Percentiles rank a stretch among this genome's conserved stretches.
These are phyloP conservation scores for Aureobasidium lini DNA, from an alignment of 2,329 filamentous ascomycete genomes.

Conservation along the genomic window DNA sequence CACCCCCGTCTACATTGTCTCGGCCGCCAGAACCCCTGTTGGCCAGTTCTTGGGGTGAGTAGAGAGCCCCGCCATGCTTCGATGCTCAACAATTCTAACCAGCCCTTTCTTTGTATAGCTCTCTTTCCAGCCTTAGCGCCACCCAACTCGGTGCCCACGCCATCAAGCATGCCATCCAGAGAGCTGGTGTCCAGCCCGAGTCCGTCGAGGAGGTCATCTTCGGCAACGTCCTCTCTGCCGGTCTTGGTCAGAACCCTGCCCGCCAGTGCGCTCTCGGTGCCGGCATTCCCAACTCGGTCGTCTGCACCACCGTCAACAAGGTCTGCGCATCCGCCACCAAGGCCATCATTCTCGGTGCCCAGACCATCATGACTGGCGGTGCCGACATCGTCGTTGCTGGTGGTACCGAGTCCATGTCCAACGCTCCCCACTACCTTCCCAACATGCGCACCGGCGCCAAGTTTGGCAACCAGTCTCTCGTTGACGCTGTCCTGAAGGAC, in stretches of 20 bases:
- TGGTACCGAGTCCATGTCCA: constrained; percentile 97
- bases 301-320: constrained; percentile 96
- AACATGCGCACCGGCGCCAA: constrained; percentile 81
- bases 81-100: constrained; percentile 13
- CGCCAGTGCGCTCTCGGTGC: constrained; percentile 88
- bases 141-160: constrained; percentile 81
- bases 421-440: constrained; percentile 90
- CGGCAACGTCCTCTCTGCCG: constrained; percentile 94
- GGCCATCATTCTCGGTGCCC: constrained; percentile 86
- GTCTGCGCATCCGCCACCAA: constrained; percentile 95
- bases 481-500: constrained; percentile 91
- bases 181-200: constrained; percentile 77
- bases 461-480: constrained; percentile 81
- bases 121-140: constrained; percentile 78
- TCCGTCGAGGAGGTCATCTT: constrained; percentile 96
- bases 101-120: constrained; percentile 46
- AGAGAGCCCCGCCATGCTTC: constrained; percentile 4
- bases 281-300: constrained; percentile 69
- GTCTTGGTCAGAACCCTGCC: constrained; percentile 91
- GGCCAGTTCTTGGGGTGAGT: constrained; percentile 88
- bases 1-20: constrained; percentile 92
- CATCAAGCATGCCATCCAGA: constrained; percentile 86
- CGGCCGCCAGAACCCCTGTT: constrained; percentile 79
- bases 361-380: constrained; percentile 96
- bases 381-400: constrained; percentile 89